A percentile compares a stretch with the other conserved stretches of the same genome.
Conservation (phyloP, 176 grass and related monocot genomes). For the Phyllostachys edulis region DNA sequence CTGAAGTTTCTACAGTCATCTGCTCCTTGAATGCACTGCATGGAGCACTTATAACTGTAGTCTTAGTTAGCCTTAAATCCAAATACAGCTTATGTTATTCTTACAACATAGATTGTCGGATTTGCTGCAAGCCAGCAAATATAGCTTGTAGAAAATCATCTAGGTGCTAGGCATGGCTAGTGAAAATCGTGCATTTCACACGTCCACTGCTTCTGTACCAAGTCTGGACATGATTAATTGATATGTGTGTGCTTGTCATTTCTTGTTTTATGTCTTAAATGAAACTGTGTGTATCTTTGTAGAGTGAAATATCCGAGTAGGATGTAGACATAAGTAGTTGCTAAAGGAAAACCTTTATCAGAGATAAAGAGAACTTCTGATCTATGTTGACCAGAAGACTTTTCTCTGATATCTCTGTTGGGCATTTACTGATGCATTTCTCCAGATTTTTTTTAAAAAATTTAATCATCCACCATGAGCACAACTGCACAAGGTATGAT, state of each 20-base stretch:
- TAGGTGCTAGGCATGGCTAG: neutral
- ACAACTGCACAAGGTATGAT: constrained; percentile 11
- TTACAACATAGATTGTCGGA: neutral
- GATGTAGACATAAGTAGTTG: neutral
- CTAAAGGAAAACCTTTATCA: neutral
- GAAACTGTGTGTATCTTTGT: neutral
- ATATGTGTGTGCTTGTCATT: neutral
- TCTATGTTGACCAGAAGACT: neutral
- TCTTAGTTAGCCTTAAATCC: neutral
- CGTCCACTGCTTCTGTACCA: neutral
- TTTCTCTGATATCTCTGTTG: neutral
- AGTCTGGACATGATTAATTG: neutral
- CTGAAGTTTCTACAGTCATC: neutral
- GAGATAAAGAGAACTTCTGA: neutral
- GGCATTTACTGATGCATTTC: neutral
- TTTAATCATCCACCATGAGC: neutral
- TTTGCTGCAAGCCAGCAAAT: neutral
- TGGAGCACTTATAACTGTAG: neutral
- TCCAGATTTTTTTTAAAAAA: neutral
- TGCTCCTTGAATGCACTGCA: neutral
- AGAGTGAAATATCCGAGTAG: neutral
- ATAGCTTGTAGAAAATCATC: neutral
- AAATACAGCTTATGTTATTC: neutral
- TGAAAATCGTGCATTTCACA: neutral
- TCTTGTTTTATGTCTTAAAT: neutral